Evolutionary conservation across 257 asterid species (phyloP).

Genomic region (Solanum virginianum): DNA sequence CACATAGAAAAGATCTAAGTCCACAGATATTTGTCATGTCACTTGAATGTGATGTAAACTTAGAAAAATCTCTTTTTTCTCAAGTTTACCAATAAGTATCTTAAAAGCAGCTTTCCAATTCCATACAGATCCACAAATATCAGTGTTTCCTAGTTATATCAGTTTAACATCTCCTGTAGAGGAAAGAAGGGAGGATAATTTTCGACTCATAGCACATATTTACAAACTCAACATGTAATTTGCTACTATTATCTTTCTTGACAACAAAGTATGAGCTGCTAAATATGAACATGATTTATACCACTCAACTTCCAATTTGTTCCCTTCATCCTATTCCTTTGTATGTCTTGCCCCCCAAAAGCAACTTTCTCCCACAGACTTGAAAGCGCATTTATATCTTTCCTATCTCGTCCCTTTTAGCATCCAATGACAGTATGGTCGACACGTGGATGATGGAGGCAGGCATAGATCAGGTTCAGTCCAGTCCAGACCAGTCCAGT

Average conservation of each 20-base stretch:
- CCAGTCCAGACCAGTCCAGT: not conserved
- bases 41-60: not conserved
- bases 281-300: not conserved
- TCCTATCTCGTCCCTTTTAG: not conserved
- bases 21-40: not conserved
- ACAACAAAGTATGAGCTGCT: not conserved
- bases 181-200: not conserved
- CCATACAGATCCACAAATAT: not conserved
- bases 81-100: no score
- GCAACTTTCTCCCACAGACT: not conserved
- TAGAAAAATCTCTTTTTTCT: not conserved
- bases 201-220: not conserved
- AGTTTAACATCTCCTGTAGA: not conserved
- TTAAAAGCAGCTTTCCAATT: no score
- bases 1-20: conserved; percentile 8
- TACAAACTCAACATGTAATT: not conserved
- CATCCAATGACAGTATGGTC: not conserved
- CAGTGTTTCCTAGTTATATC: not conserved
- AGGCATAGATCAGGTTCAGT: not conserved
- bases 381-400: not conserved
- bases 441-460: not conserved
- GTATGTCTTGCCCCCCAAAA: not conserved
- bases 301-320: not conserved
- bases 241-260: not conserved
- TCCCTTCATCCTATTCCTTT: not conserved